A percentile compares a stretch with the other conserved stretches of the same genome.
Evolutionary conservation across 2,329 filamentous ascomycete genomes (phyloP).

Genomic region (Fusarium praegraminearum): DNA sequence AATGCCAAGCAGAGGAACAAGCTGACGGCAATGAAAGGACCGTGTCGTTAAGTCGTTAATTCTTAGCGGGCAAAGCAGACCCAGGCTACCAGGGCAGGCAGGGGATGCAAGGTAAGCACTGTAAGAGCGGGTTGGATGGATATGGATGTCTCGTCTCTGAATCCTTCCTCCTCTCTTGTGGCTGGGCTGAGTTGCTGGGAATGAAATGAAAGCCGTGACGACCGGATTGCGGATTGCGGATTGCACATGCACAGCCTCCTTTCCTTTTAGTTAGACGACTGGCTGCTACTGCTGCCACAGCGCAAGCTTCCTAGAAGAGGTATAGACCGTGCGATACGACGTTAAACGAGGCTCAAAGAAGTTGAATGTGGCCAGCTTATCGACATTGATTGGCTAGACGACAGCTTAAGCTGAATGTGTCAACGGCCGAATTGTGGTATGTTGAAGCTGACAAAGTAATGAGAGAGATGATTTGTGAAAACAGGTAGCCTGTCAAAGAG

Average conservation of each 20-base stretch:
- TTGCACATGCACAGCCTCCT: slow-evolving; percentile 43
- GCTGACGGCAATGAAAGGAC: slow-evolving; percentile 31
- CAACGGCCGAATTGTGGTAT: neutral
- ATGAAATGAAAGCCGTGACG: slow-evolving; percentile 30
- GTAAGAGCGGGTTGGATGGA: slow-evolving; percentile 14
- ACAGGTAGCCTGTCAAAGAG: neutral
- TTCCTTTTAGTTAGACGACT: slow-evolving; percentile 11
- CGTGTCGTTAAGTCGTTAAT: slow-evolving; percentile 34
- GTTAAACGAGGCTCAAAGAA: slow-evolving; percentile 45
- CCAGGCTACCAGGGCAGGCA: neutral
- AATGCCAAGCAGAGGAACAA: slow-evolving; percentile 36
- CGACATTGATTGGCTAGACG: slow-evolving; percentile 40
- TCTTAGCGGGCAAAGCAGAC: slow-evolving; percentile 15
- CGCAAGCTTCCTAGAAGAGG: slow-evolving; percentile 30
- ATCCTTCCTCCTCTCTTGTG: slow-evolving; percentile 20
- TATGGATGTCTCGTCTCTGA: neutral
- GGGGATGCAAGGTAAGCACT: slow-evolving; percentile 32
- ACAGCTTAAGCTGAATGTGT: slow-evolving; percentile 5
- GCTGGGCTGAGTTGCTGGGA: slow-evolving; percentile 25
- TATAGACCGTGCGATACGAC: slow-evolving; percentile 43
- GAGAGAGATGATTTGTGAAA: neutral
- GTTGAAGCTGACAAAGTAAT: neutral
- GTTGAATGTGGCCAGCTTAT: slow-evolving; percentile 46
- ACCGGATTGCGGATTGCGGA: slow-evolving; percentile 26
- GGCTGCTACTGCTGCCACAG: neutral